A percentile compares a stretch with the other conserved stretches of the same genome.
Evolutionary conservation across 148 eudicot genomes (phyloP).

Genomic region (Heliamphora exappendiculata): DNA sequence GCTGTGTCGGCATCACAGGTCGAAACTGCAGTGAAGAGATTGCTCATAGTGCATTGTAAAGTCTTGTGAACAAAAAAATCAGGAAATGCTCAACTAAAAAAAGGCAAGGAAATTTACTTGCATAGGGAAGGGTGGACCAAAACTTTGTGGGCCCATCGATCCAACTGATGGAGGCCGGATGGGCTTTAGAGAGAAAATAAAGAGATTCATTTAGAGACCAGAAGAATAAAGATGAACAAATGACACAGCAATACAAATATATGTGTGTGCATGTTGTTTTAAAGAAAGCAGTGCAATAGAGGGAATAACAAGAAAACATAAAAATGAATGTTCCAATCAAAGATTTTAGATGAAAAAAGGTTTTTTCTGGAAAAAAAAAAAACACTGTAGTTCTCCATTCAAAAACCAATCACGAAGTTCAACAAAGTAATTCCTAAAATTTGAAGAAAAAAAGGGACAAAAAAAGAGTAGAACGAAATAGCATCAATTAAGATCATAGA

Average conservation of each 20-base stretch:
- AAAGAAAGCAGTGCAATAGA: neutral
- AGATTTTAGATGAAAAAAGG: neutral
- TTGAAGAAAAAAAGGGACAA: no score
- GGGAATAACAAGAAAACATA: neutral
- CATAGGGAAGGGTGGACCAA: conserved; percentile 50
- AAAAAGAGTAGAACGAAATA: no score
- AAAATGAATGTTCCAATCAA: neutral
- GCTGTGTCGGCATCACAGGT: conserved; percentile 52
- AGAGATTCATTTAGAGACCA: neutral
- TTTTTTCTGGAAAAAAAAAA: no score
- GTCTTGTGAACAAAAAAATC: neutral
- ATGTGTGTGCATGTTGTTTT: no score
- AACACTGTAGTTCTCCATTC: neutral
- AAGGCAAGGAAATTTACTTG: conserved; percentile 39
- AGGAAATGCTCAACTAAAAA: neutral
- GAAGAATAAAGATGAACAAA: neutral
- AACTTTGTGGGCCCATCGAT: conserved; percentile 61
- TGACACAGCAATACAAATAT: neutral
- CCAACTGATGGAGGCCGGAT: conserved; percentile 49
- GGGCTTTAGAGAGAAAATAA: conserved; percentile 20
- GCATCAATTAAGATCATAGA: neutral
- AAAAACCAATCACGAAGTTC: neutral
- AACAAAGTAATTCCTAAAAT: neutral
- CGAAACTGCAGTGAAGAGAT: conserved; percentile 50
- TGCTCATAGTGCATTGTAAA: conserved; percentile 1